Conservation (phyloP, 1,284 basidiomycete genomes). For the Pseudozyma tsukubaensis region DNA sequence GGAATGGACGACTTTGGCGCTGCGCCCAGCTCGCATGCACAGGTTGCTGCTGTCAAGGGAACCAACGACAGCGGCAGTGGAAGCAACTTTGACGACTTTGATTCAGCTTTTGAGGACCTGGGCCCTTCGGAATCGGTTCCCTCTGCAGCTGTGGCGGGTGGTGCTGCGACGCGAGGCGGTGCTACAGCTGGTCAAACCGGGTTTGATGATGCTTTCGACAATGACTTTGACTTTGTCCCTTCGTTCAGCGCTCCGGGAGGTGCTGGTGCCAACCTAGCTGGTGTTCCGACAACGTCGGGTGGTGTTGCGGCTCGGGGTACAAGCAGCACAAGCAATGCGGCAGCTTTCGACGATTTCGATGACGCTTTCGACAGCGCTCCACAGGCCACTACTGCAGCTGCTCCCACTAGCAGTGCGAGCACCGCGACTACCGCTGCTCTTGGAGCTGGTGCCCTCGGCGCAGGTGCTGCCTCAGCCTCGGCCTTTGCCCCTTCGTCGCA, state of each 20-base stretch:
- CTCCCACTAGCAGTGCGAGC: neutral
- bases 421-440: conserved; percentile 3
- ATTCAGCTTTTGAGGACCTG: conserved; percentile 65
- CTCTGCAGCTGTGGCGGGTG: conserved; percentile 7
- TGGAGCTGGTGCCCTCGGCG: conserved; percentile 10
- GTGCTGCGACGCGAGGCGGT: neutral
- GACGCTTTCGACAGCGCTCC: conserved; percentile 42
- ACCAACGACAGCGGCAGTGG: conserved; percentile 36
- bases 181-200: conserved; percentile 8
- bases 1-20: conserved; percentile 46
- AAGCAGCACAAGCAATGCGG: conserved; percentile 3
- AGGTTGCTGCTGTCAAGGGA: conserved; percentile 3
- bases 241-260: conserved; percentile 46
- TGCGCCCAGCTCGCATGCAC: neutral
- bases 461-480: conserved; percentile 8
- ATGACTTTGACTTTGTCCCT: conserved; percentile 64
- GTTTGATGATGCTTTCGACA: conserved; percentile 64
- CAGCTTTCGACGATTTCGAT: conserved; percentile 59
- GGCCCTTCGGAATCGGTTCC: conserved; percentile 57
- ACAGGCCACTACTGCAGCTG: conserved; percentile 1
- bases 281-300: neutral
- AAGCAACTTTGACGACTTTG: conserved; percentile 65
- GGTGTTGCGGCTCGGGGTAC: conserved; percentile 1
- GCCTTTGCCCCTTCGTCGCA: neutral
- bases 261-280: conserved; percentile 10